Percentiles rank a stretch among this genome's conserved stretches.
These are phyloP conservation scores for Phytophthora crassamura DNA, from an alignment of 352 stramenopile genomes.

Conservation along the genomic window DNA sequence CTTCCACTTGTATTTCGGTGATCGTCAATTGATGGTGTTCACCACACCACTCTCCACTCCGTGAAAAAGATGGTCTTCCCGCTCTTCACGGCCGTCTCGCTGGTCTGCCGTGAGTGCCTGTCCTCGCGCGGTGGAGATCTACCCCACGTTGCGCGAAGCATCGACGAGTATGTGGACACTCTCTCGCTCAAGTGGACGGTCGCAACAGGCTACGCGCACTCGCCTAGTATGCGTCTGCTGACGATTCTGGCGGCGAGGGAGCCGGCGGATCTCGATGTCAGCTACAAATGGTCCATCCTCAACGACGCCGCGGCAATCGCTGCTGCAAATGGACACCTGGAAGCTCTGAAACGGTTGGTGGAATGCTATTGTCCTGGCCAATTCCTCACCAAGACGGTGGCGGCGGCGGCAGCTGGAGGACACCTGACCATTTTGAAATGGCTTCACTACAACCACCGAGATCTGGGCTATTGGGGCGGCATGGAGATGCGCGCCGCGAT, in stretches of 20 bases:
- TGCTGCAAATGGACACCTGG: slow-evolving; percentile 20
- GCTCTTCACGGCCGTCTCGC: neutral
- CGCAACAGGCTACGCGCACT: slow-evolving; percentile 11
- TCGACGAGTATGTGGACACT: slow-evolving; percentile 21
- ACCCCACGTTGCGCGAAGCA: slow-evolving; percentile 12
- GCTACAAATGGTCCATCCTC: slow-evolving; percentile 14
- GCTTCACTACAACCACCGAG: slow-evolving; percentile 11
- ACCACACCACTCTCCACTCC: no score
- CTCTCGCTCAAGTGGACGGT: slow-evolving; percentile 18
- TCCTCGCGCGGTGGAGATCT: slow-evolving; percentile 5
- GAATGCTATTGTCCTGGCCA: slow-evolving; percentile 11
- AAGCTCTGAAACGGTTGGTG: slow-evolving; percentile 22
- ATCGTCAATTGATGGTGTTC: no score
- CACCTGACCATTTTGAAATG: slow-evolving; percentile 26
- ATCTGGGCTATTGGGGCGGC: slow-evolving; percentile 14
- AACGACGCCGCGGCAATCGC: slow-evolving; percentile 10
- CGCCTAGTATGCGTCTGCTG: slow-evolving; percentile 12
- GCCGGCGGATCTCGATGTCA: slow-evolving; percentile 6
- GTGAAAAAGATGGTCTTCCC: slow-evolving; percentile 1
- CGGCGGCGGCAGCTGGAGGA: slow-evolving; percentile 12
- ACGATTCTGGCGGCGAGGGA: slow-evolving; percentile 21
- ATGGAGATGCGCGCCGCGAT: slow-evolving; percentile 16
- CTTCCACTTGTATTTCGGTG: no score
- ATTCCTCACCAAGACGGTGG: slow-evolving; percentile 28
- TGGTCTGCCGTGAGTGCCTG: slow-evolving; percentile 19